phyloP scores from a whole-genome alignment of 129 eudicot species.

The Arctium lappa region DNA sequence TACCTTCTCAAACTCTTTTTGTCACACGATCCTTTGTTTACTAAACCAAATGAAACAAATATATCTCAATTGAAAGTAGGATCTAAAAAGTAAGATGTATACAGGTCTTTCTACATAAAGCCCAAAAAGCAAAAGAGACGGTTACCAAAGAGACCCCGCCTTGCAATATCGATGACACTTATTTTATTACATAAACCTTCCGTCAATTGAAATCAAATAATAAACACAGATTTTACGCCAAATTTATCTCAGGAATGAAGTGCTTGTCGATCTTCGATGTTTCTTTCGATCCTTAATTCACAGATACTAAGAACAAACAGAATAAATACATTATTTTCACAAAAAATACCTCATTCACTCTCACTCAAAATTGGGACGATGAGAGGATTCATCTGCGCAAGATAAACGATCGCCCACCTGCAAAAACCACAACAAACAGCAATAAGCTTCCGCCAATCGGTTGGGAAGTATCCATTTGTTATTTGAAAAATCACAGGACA shows the following conservation, averaged over 20 bases:
- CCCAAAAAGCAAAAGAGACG: background rate
- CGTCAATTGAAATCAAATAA: slow-evolving; percentile 1
- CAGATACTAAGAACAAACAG: slow-evolving; percentile 12
- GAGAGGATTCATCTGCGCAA: slow-evolving; percentile 62
- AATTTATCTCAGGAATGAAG: background rate
- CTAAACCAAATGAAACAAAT: background rate
- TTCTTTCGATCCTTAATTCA: slow-evolving; percentile 12
- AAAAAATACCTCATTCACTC: slow-evolving; percentile 34
- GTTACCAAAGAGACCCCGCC: background rate
- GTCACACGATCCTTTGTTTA: too few relatives aligned
- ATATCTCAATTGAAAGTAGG: background rate
- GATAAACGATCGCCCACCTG: slow-evolving; percentile 58
- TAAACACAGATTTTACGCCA: background rate
- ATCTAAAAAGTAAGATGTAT: background rate
- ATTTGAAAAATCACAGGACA: background rate
- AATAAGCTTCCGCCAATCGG: background rate
- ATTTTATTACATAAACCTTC: slow-evolving; percentile 11
- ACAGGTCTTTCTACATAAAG: background rate
- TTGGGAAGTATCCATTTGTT: background rate
- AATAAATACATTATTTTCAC: slow-evolving; percentile 6
- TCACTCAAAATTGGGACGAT: slow-evolving; percentile 53
- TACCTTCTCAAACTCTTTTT: too few relatives aligned
- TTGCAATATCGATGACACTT: background rate
- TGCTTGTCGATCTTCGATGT: background rate
- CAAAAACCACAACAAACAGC: slow-evolving; percentile 2